These are phyloP conservation scores for Aspergillus luchuensis DNA, from an alignment of 2,329 filamentous ascomycete genomes.

Conservation along the genomic window DNA sequence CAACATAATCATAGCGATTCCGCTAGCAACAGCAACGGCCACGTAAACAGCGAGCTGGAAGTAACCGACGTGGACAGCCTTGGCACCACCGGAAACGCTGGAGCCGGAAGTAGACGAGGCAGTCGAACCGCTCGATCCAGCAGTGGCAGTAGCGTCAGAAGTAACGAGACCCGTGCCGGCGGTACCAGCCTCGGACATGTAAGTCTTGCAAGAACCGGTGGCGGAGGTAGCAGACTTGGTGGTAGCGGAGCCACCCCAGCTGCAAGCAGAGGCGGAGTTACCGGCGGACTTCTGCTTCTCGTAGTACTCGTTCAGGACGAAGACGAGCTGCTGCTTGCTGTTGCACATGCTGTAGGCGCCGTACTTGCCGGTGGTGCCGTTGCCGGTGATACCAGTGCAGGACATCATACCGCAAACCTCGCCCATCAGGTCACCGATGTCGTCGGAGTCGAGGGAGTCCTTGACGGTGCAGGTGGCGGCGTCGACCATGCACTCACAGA, in stretches of 20 bases:
- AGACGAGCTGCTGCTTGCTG: constrained; percentile 46
- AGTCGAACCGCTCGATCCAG: neutral
- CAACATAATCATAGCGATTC: neutral
- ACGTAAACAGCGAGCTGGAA: neutral
- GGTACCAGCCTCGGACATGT: constrained; percentile 45
- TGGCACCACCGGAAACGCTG: neutral
- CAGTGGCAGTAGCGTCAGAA: neutral
- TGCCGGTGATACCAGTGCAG: constrained; percentile 43
- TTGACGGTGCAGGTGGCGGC: constrained; percentile 70
- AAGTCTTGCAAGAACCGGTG: constrained; percentile 39
- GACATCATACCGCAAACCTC: constrained; percentile 44
- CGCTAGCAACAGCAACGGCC: neutral
- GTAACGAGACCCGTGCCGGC: constrained; percentile 45
- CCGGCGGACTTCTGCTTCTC: constrained; percentile 32
- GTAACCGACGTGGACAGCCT: neutral
- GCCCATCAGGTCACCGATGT: constrained; percentile 61
- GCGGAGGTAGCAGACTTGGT: constrained; percentile 38
- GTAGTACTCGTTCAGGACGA: constrained; percentile 50
- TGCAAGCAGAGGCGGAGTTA: constrained; percentile 42
- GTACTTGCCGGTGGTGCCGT: constrained; percentile 46
- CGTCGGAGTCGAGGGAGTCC: constrained; percentile 30
- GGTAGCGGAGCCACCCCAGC: constrained; percentile 46
- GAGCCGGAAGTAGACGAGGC: neutral
- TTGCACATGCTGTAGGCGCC: constrained; percentile 53
- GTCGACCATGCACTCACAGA: constrained; percentile 82